phyloP scores from a whole-genome alignment of 768 basidiomycete species.

The Pseudohyphozyma bogoriensis region DNA sequence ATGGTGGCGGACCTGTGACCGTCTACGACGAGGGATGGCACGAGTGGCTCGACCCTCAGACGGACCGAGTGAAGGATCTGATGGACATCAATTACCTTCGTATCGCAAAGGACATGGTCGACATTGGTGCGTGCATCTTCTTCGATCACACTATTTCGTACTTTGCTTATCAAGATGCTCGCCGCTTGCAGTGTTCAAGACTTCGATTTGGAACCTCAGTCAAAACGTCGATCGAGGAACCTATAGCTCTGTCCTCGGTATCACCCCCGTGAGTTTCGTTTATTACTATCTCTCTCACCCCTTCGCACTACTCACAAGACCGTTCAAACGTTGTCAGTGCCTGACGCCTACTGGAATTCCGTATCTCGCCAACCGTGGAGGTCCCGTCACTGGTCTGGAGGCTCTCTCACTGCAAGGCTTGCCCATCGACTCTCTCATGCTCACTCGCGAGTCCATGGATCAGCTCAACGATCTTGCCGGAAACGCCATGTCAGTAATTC shows the following conservation, averaged over 20 bases:
- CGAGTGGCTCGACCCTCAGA: slow-evolving; percentile 86
- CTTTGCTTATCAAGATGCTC: too few species aligned
- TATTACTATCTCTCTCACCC: background rate
- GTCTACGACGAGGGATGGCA: slow-evolving; percentile 83
- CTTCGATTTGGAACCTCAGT: slow-evolving; percentile 82
- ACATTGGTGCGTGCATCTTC: slow-evolving; percentile 49
- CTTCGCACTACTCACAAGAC: background rate
- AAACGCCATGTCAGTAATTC: slow-evolving; percentile 68
- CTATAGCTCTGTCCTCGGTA: slow-evolving; percentile 66
- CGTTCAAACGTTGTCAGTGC: slow-evolving; percentile 42
- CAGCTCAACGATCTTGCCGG: slow-evolving; percentile 88
- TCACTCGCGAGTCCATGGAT: slow-evolving; percentile 88
- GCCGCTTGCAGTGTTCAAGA: slow-evolving; percentile 22
- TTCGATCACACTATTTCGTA: background rate
- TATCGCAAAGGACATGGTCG: slow-evolving; percentile 65
- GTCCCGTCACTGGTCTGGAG: slow-evolving; percentile 87
- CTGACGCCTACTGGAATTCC: slow-evolving; percentile 95
- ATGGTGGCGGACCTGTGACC: slow-evolving; percentile 65
- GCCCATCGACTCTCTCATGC: slow-evolving; percentile 77
- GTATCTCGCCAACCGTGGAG: slow-evolving; percentile 88
- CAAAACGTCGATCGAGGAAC: slow-evolving; percentile 92
- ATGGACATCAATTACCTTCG: slow-evolving; percentile 85
- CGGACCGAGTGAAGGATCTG: slow-evolving; percentile 88
- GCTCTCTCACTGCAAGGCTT: slow-evolving; percentile 89
- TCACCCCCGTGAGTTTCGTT: slow-evolving; percentile 44